Evolutionary conservation across 805 yeast genomes (phyloP).

Genomic region (Teunomyces barrocoloradensis): DNA sequence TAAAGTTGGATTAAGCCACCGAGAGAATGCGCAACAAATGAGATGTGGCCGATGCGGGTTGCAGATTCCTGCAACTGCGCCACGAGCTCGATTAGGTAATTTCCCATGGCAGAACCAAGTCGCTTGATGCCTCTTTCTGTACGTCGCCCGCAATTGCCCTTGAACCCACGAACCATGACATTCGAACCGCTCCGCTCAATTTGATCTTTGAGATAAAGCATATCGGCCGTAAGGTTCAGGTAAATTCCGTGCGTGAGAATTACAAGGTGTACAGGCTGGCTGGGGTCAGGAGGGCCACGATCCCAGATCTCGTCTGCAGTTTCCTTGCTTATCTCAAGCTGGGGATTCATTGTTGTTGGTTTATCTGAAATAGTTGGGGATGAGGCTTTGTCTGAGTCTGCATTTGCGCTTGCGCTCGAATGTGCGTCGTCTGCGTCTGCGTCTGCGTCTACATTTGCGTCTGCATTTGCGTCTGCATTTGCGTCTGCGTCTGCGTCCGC

Average conservation of each 20-base stretch:
- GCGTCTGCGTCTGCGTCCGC: not conserved
- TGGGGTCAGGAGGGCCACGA: slow-evolving; percentile 20
- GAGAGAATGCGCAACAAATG: slow-evolving; percentile 44
- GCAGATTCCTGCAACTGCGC: slow-evolving; percentile 15
- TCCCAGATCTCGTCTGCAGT: slow-evolving; percentile 36
- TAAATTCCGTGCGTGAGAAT: slow-evolving; percentile 45
- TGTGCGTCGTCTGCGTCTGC: not conserved
- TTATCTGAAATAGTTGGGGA: not conserved
- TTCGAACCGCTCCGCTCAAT: slow-evolving; percentile 23
- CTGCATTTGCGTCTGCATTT: not conserved
- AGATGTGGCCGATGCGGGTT: slow-evolving; percentile 25
- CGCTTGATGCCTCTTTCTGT: slow-evolving; percentile 41
- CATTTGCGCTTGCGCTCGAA: too few relatives aligned
- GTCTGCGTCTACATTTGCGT: not conserved
- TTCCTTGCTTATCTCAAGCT: slow-evolving; percentile 23
- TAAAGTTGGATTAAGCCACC: slow-evolving; percentile 45
- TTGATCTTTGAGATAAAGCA: slow-evolving; percentile 39
- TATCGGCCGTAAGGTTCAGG: slow-evolving; percentile 44
- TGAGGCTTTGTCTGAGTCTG: not conserved
- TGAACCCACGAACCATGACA: slow-evolving; percentile 35
- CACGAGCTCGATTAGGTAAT: slow-evolving; percentile 25
- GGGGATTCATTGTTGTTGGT: slow-evolving; percentile 15
- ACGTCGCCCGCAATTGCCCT: slow-evolving; percentile 36
- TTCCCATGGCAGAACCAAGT: slow-evolving; percentile 32
- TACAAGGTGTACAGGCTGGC: slow-evolving; percentile 37